Conservation (phyloP, 768 basidiomycete genomes). For the Tephrocybe rancida region DNA sequence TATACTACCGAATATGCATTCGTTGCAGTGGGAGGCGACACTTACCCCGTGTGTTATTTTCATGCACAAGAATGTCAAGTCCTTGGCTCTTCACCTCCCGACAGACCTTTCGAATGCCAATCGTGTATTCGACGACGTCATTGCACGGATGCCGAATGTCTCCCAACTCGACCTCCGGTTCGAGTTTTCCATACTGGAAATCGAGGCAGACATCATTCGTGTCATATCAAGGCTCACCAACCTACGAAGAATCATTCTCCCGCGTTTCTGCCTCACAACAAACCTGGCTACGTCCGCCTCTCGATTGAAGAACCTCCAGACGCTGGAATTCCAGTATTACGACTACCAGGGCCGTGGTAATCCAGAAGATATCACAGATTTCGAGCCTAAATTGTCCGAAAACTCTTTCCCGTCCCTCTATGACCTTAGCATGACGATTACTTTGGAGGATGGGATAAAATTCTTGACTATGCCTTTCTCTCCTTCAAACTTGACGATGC, state of each 20-base stretch:
- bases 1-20: conserved; percentile 57
- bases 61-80: conserved; percentile 55
- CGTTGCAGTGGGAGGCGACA: conserved; percentile 47
- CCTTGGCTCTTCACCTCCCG: conserved; percentile 31
- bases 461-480: conserved; percentile 48
- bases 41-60: conserved; percentile 46
- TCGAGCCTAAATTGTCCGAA: conserved; percentile 44
- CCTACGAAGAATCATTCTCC: conserved; percentile 50
- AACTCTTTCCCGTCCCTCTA: conserved; percentile 56
- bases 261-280: conserved; percentile 53
- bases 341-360: conserved; percentile 49
- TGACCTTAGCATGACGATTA: conserved; percentile 51
- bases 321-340: conserved; percentile 58
- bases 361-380: conserved; percentile 42
- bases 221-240: conserved; percentile 31
- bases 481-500: conserved; percentile 48
- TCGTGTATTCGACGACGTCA: conserved; percentile 37
- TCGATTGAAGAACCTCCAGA: conserved; percentile 39
- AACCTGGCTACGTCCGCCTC: conserved; percentile 49
- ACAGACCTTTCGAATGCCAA: conserved; percentile 9
- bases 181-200: conserved; percentile 35
- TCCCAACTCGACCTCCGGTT: conserved; percentile 49
- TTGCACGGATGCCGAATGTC: conserved; percentile 53
- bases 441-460: conserved; percentile 43
- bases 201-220: conserved; percentile 29